Evolutionary conservation across 176 grass and related monocot genomes (phyloP), one percentile per base, ranked within the genome.

Genomic region (Cenchrus purpureus): DNA sequence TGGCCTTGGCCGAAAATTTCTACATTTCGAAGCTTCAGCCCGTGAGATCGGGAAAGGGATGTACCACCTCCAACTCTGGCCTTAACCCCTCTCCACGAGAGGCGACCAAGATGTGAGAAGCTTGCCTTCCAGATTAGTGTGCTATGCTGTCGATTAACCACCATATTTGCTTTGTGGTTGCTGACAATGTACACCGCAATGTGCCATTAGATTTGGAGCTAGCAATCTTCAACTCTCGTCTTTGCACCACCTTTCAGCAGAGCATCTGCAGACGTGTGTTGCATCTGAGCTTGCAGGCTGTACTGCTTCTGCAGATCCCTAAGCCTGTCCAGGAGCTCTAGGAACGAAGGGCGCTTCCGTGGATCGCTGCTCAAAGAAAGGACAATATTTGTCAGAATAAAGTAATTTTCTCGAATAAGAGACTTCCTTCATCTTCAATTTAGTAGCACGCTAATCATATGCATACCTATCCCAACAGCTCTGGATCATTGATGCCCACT

Each of bases 381-480:
- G 15, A 17, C 34, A 56, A 15, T 12, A 0, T 14, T 53, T 13
- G 16, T 79, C 28, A 1, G 10, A 80, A 67, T 53, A 7, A 16
- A 56, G 37, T 12, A 10, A 40, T 22, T 25, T 68, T 11, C 32
- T 16, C 3, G 7, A 81, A 67, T 3, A 80, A 42, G n/a, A 22
- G 1, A 9, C 10, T 37, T 40, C 49, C 1, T 54, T 80, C 15
- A 13, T 68, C 19, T 8, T 81, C 20, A 81, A 2, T 8, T 77
- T 25, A 17, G n/a, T 14, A 65, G 12, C 7, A 25, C 37, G 40
- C 8, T 53, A 51, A 17, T 4, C 28, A 1, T 78, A 57, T 29
- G 13, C 49, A 56, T 74, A 98, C 96, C 89, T 95, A 22, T 95
- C 92, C 96, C 96, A 98, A 86, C 96, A 98, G 79, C 79, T 95